These are phyloP conservation scores for Ceratobasidium sp. DNA, from an alignment of 1,284 basidiomycete species.

Conservation along the genomic window DNA sequence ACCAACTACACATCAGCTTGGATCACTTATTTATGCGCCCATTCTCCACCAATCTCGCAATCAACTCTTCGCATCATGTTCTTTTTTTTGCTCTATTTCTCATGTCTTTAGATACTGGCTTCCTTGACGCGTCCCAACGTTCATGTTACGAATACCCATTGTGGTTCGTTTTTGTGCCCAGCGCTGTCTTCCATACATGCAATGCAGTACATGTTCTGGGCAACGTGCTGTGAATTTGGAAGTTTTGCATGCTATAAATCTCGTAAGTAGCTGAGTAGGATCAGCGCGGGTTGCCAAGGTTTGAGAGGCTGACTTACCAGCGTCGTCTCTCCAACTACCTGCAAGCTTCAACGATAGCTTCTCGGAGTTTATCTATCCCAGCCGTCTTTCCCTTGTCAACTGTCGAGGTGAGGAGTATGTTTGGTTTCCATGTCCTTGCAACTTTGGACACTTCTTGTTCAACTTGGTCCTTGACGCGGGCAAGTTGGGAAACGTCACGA, in stretches of 20 bases:
- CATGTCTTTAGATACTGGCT: background rate
- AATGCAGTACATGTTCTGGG: background rate
- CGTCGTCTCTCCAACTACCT: slow-evolving; percentile 34
- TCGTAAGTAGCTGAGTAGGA: too few relatives aligned
- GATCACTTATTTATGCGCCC: slow-evolving; percentile 11
- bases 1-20: background rate
- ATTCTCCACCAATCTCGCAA: background rate
- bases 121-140: background rate
- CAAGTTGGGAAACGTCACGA: slow-evolving; percentile 46
- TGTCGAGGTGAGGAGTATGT: slow-evolving; percentile 58
- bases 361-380: slow-evolving; percentile 63
- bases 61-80: background rate
- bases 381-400: slow-evolving; percentile 50
- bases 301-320: background rate
- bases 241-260: background rate
- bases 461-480: slow-evolving; percentile 48
- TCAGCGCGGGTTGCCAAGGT: background rate
- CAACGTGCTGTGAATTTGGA: background rate
- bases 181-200: background rate
- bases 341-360: slow-evolving; percentile 65
- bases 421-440: slow-evolving; percentile 67
- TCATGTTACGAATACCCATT: background rate
- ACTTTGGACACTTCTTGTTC: slow-evolving; percentile 55
- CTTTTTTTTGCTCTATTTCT: background rate
- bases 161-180: background rate